These are phyloP conservation scores for Microbotryum saponariae DNA, from an alignment of 1,284 basidiomycete species.

Conservation along the genomic window DNA sequence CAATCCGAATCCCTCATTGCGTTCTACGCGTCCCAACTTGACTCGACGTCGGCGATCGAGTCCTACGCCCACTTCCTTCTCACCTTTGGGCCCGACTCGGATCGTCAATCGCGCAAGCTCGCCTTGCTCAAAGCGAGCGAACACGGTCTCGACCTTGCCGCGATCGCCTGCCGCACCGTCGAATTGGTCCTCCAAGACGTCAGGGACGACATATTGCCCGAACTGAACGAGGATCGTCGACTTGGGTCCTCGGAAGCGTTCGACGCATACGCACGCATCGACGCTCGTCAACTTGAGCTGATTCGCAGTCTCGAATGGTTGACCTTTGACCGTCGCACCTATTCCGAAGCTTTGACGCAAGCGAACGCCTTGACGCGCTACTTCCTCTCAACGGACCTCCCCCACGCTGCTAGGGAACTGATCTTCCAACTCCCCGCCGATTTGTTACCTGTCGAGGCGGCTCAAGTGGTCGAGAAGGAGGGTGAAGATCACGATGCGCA, in stretches of 20 bases:
- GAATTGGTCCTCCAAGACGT: slow-evolving; percentile 65
- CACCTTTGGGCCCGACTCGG: slow-evolving; percentile 61
- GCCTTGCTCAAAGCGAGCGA: slow-evolving; percentile 71
- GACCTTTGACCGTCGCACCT: slow-evolving; percentile 53
- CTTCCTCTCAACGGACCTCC: slow-evolving; percentile 68
- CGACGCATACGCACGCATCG: slow-evolving; percentile 37
- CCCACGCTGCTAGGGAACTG: slow-evolving; percentile 60
- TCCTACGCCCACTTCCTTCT: slow-evolving; percentile 87
- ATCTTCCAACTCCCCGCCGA: slow-evolving; percentile 60
- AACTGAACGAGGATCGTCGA: slow-evolving; percentile 43
- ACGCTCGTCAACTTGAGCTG: slow-evolving; percentile 57
- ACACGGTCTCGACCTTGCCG: slow-evolving; percentile 71
- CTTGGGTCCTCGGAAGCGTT: slow-evolving; percentile 28
- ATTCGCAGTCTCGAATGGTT: slow-evolving; percentile 92
- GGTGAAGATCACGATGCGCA: slow-evolving; percentile 50
- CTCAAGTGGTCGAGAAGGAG: slow-evolving; percentile 39
- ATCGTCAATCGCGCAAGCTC: slow-evolving; percentile 58
- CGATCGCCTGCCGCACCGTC: slow-evolving; percentile 73
- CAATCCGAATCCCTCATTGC: slow-evolving; percentile 76
- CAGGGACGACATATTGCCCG: slow-evolving; percentile 49
- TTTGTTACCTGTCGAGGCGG: slow-evolving; percentile 45
- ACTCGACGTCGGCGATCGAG: slow-evolving; percentile 77
- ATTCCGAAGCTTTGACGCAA: slow-evolving; percentile 69
- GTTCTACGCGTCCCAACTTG: slow-evolving; percentile 83
- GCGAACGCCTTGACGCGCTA: slow-evolving; percentile 77